Conservation (phyloP, 1,284 basidiomycete genomes). For the Trichosporon coremiiforme region DNA sequence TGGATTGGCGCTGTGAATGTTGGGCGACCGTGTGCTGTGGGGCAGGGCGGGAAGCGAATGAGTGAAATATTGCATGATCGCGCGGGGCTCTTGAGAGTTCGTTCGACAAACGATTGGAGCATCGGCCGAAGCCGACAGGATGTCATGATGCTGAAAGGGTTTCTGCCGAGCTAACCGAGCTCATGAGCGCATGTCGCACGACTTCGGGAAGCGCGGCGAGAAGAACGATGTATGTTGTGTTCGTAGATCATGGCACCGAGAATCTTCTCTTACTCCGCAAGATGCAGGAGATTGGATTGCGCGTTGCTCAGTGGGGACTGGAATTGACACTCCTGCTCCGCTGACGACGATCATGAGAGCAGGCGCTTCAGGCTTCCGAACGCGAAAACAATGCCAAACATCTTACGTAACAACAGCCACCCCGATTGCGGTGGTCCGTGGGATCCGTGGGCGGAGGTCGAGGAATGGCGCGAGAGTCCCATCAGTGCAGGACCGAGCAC, state of each 20-base stretch:
- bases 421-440: not conserved
- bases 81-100: not conserved
- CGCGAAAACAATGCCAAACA: too few species aligned
- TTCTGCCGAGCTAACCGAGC: conserved; percentile 5
- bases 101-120: not conserved
- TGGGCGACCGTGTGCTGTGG: not conserved
- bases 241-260: too few species aligned
- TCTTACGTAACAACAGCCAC: not conserved
- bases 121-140: conserved; percentile 19
- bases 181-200: not conserved
- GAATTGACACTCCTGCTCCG: too few species aligned
- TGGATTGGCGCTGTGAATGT: not conserved
- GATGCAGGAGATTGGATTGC: too few species aligned
- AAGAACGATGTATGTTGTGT: not conserved
- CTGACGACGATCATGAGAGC: too few species aligned
- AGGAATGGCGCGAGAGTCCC: not conserved
- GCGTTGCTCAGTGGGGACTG: too few species aligned
- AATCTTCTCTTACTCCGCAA: too few species aligned
- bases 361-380: too few species aligned
- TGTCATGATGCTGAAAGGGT: conserved; percentile 1
- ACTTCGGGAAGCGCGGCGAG: not conserved
- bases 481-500: not conserved
- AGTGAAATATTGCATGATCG: not conserved
- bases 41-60: not conserved
- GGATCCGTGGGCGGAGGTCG: not conserved